phyloP scores from a whole-genome alignment of 2,329 filamentous ascomycete species.

The Alternaria gansuensis region DNA sequence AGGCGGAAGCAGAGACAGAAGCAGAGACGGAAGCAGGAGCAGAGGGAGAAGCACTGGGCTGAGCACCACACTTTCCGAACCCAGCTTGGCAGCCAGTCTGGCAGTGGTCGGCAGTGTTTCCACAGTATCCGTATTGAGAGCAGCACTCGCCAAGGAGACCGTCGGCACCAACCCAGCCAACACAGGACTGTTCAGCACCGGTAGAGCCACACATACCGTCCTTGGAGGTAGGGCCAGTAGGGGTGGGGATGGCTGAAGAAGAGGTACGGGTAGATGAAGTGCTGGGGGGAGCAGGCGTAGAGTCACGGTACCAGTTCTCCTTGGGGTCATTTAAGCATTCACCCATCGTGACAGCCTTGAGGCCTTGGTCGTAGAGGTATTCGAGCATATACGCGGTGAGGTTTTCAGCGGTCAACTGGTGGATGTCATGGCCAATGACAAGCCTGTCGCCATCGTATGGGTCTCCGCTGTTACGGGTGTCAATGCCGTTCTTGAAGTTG shows the following conservation, averaged over 20 bases:
- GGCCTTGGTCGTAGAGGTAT: constrained; percentile 50
- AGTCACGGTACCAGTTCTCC: constrained; percentile 60
- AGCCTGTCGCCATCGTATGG: constrained; percentile 54
- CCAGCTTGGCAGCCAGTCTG: constrained; percentile 35
- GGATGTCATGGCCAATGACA: constrained; percentile 63
- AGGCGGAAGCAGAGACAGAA: constrained; percentile 4
- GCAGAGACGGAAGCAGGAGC: constrained; percentile 8
- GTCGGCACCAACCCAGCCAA: constrained; percentile 37
- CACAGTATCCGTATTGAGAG: constrained; percentile 55
- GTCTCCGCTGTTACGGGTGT: constrained; percentile 19
- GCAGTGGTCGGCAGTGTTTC: constrained; percentile 37
- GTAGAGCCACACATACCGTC: constrained; percentile 35
- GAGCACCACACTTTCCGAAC: constrained; percentile 26
- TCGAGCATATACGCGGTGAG: constrained; percentile 58
- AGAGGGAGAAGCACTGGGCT: constrained; percentile 13
- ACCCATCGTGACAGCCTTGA: constrained; percentile 58
- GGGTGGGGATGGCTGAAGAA: constrained; percentile 29
- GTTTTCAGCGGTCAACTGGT: constrained; percentile 56
- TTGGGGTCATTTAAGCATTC: constrained; percentile 58
- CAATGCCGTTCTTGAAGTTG: constrained; percentile 56
- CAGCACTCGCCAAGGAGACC: constrained; percentile 54
- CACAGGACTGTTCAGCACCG: constrained; percentile 30
- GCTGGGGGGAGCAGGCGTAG: constrained; percentile 46
- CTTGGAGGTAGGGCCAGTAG: constrained; percentile 33
- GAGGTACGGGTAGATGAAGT: constrained; percentile 32